These are phyloP conservation scores for Ophiostoma sp. DNA, from an alignment of 2,329 filamentous ascomycete genomes.

Conservation along the genomic window DNA sequence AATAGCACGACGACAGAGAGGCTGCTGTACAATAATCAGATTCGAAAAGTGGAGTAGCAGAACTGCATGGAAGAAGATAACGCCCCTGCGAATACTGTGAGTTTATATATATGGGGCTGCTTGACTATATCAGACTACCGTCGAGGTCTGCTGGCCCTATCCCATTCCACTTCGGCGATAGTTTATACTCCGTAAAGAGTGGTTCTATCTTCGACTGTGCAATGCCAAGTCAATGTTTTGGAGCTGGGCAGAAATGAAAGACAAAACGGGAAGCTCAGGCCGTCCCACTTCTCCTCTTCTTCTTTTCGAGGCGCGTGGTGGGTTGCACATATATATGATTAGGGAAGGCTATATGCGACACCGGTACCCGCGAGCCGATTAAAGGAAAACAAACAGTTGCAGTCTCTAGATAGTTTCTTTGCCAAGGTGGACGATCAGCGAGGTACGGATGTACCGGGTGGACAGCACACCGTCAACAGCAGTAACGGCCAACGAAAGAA, in stretches of 20 bases:
- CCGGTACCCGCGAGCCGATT: neutral
- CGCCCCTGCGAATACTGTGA: neutral
- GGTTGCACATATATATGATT: too few relatives aligned
- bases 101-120: too few relatives aligned
- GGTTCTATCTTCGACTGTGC: neutral
- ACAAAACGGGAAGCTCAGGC: neutral
- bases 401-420: too few relatives aligned
- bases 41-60: neutral
- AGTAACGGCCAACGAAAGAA: neutral
- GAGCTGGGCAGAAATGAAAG: neutral
- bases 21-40: slow-evolving; percentile 2
- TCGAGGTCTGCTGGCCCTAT: too few relatives aligned
- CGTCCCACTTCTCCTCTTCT: neutral
- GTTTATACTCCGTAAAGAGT: too few relatives aligned
- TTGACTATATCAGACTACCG: too few relatives aligned
- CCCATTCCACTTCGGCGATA: too few relatives aligned
- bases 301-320: neutral
- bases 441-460: neutral
- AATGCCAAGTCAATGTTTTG: slow-evolving; percentile 11
- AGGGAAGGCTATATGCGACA: neutral
- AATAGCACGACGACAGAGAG: neutral
- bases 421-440: neutral
- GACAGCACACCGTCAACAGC: neutral
- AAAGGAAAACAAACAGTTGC: neutral
- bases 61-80: neutral